phyloP scores from a whole-genome alignment of 352 stramenopile genomes.

The Pythium aristosporum region DNA sequence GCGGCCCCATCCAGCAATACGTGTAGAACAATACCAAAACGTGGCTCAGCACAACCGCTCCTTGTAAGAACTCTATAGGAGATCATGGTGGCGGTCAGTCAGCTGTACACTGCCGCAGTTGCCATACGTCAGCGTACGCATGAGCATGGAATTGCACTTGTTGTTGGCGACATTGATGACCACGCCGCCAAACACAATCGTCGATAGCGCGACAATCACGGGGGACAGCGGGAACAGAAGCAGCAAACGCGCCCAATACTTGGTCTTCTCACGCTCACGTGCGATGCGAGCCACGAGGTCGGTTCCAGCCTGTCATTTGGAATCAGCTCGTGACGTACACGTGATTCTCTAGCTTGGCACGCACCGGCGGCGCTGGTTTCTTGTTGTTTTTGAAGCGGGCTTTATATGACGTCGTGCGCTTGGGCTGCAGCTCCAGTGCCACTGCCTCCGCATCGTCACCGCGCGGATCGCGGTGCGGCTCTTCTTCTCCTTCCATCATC shows the following conservation, averaged over 20 bases:
- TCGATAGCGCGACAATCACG: constrained; percentile 55
- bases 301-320: constrained; percentile 32
- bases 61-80: constrained; percentile 54
- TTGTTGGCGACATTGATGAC: constrained; percentile 69
- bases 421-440: constrained; percentile 43
- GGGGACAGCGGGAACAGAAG: constrained; percentile 66
- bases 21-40: constrained; percentile 65
- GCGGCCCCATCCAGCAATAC: constrained; percentile 69
- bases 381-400: constrained; percentile 45
- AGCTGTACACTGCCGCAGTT: neutral
- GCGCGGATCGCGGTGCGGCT: neutral
- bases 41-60: constrained; percentile 64
- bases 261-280: constrained; percentile 60
- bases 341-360: constrained; percentile 7
- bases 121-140: constrained; percentile 37
- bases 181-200: constrained; percentile 60
- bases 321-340: neutral
- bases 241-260: constrained; percentile 67
- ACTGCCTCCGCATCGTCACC: neutral
- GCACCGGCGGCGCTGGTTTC: constrained; percentile 22
- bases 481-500: constrained; percentile 29
- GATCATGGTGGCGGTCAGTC: neutral
- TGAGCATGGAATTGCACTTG: constrained; percentile 65
- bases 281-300: constrained; percentile 53
- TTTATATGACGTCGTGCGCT: constrained; percentile 64